Base-by-base conservation (phyloP, 2,329 filamentous ascomycete species). In the Knufia petricola region DNA sequence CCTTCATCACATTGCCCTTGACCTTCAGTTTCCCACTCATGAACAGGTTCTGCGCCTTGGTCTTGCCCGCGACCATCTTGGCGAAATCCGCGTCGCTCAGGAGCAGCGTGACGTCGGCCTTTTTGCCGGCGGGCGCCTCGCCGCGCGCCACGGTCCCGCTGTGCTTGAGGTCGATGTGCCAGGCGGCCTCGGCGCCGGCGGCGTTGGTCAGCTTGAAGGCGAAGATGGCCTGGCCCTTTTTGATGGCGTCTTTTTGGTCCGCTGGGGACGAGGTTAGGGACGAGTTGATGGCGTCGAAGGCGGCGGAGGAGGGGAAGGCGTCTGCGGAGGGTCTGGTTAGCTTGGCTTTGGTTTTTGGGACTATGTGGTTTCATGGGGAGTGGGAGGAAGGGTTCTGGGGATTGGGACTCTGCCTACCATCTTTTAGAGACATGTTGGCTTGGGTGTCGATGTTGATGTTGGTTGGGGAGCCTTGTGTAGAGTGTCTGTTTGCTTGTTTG, bases 1-100 rank as follows among this genome's bases (percentile, higher is more conserved):
- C 68, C 79, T 95, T 95, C 90, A 96, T 96, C 53, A 96, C 81
- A 67, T 96, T 88, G 55, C 92, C 92, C 80, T 88, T 94, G 66
- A 96, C 80, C 85, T 96, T 98, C 64, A 98, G 76, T 77, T 95
- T 95, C 61, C 92, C 92, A n/a, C 79, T 79, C 90, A 98, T 96
- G 73, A 96, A 95, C 56, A 98, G 73, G 60, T 83, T 82, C 76
- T 98, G 92, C 50, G 92, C 88, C 64, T 95, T 95, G 60, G 86
- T 87, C 74, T 94, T 87, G 65, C 92, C 92, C 31, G 75, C 63
- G 48, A 94, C 82, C 57, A 98, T 78, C 65, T 84, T 82, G 57
- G 73, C 79, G 64, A 98, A 98, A 69, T 96, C 87, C 50, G 79
- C 78, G 55, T 98, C 92, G 52, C 82, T 85, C 58, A 96, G 78